phyloP scores from a whole-genome alignment of 2,329 filamentous ascomycete genomes.

The Nigrograna mackinnonii region DNA sequence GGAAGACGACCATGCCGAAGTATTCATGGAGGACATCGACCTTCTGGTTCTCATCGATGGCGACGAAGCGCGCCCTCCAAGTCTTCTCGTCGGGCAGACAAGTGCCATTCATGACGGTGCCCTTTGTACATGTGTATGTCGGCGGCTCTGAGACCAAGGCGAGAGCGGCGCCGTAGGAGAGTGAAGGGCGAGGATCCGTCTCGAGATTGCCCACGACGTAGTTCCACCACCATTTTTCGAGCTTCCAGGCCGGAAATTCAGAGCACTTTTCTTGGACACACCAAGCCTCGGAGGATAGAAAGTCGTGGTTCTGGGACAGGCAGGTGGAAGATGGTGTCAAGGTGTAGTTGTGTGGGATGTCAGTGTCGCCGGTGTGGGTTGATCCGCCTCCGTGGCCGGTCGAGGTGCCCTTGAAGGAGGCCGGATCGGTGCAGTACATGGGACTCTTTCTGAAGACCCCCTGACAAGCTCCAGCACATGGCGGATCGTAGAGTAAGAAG shows the following conservation, averaged over 20 bases:
- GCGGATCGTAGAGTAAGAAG: conserved; percentile 15
- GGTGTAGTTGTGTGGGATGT: no score
- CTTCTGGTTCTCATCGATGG: no score
- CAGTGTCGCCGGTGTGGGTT: no score
- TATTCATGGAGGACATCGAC: no score
- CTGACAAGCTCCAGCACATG: conserved; percentile 19
- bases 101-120: conserved; percentile 17
- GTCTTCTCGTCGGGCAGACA: conserved; percentile 10
- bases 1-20: conserved; percentile 11
- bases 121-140: conserved; percentile 5
- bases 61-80: conserved; percentile 6
- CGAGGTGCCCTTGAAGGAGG: no score
- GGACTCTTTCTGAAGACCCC: no score
- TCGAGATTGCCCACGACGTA: conserved; percentile 1
- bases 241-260: conserved; percentile 9
- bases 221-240: conserved; percentile 14
- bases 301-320: no score
- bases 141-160: conserved; percentile 11
- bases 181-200: conserved; percentile 13
- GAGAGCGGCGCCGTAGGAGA: conserved; percentile 20
- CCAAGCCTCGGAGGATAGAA: conserved; percentile 19
- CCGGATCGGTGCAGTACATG: no score
- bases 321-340: no score
- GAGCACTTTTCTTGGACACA: conserved; percentile 17
- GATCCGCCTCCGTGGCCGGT: no score